Evolutionary conservation across 1,139 yeast genomes (phyloP).

Genomic region (Pichia kudriavzevii): DNA sequence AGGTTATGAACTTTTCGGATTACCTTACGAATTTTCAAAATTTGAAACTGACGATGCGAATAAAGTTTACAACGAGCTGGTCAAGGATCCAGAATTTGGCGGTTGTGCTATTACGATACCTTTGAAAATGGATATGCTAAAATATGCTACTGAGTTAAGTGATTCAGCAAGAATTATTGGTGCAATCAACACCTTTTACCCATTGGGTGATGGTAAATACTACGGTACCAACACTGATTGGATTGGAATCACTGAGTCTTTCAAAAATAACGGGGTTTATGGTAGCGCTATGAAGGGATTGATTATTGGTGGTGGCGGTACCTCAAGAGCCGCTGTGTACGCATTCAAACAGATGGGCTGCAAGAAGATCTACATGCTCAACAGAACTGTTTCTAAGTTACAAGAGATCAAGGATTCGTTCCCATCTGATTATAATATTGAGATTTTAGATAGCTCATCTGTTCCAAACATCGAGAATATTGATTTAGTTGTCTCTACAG

Average conservation of each 20-base stretch:
- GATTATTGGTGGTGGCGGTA: slow-evolving; percentile 95
- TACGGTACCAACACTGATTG: slow-evolving; percentile 94
- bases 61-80: slow-evolving; percentile 39
- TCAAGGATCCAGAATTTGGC: slow-evolving; percentile 55
- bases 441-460: slow-evolving; percentile 42
- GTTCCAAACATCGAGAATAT: slow-evolving; percentile 39
- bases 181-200: slow-evolving; percentile 84
- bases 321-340: slow-evolving; percentile 89
- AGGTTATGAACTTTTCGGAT: slow-evolving; percentile 60
- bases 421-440: slow-evolving; percentile 52
- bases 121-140: slow-evolving; percentile 69
- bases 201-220: slow-evolving; percentile 46
- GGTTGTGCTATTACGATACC: slow-evolving; percentile 94
- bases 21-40: slow-evolving; percentile 66
- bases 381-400: slow-evolving; percentile 70
- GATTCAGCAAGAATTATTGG: slow-evolving; percentile 75
- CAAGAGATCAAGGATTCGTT: slow-evolving; percentile 51
- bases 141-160: slow-evolving; percentile 54
- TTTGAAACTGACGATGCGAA: slow-evolving; percentile 63
- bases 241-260: slow-evolving; percentile 76
- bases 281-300: slow-evolving; percentile 40
- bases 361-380: slow-evolving; percentile 63
- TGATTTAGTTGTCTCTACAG: slow-evolving; percentile 69
- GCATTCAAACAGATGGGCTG: slow-evolving; percentile 82
- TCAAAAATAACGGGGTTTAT: slow-evolving; percentile 48